These are phyloP conservation scores for Prunella vulgaris DNA, from an alignment of 257 asterid genomes.

Conservation along the genomic window DNA sequence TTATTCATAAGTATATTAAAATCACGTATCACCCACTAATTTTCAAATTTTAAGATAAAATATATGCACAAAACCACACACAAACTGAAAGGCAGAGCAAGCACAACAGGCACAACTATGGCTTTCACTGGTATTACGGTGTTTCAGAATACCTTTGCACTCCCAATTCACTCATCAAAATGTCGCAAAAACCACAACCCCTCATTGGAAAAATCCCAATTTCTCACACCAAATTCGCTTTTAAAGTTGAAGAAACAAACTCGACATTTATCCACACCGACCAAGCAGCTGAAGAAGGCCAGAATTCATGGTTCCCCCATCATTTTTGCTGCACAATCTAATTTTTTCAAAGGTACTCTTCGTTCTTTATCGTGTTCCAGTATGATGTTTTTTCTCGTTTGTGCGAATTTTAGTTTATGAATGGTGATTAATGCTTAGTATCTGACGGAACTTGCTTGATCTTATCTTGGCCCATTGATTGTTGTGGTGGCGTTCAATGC, in stretches of 20 bases:
- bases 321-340: conserved; percentile 50
- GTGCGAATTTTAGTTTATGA: not conserved
- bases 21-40: not conserved
- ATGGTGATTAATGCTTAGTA: conserved; percentile 5
- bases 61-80: not conserved
- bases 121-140: conserved; percentile 16
- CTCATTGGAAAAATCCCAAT: conserved; percentile 22
- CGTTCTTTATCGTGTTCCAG: not conserved
- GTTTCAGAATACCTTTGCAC: conserved; percentile 14
- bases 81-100: not conserved
- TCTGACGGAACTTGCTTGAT: too few species aligned
- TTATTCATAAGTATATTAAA: too few species aligned
- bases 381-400: not conserved
- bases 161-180: conserved; percentile 11
- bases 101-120: conserved; percentile 5
- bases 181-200: conserved; percentile 15
- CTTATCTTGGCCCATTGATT: not conserved
- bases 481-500: not conserved
- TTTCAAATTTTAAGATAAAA: not conserved
- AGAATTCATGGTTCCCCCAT: conserved; percentile 25
- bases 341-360: conserved; percentile 51
- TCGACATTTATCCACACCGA: conserved; percentile 21
- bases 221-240: conserved; percentile 30
- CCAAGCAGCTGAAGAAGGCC: conserved; percentile 30
- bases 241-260: conserved; percentile 33